Evolutionary conservation across 1,284 basidiomycete genomes (phyloP), one percentile per base, ranked within the genome.

Genomic region (Phellinidium pouzarii): DNA sequence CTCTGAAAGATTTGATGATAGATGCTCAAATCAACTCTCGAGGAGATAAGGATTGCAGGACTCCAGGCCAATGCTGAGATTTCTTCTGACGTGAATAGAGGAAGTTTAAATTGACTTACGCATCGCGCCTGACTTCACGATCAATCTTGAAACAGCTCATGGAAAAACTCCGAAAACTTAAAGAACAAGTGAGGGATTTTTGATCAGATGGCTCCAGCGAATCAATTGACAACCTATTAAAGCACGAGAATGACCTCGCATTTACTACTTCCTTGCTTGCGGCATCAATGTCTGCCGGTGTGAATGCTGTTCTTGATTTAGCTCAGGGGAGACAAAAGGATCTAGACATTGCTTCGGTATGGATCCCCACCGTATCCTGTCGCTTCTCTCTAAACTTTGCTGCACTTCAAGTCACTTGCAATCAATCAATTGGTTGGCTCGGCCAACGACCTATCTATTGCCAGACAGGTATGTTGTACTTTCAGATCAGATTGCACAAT

Each of bases 371-470:
- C 12, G n/a, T 7, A 17, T 4, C 8, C n/a, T 20, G 37, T 40
- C n/a, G 12, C 37, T 11, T 40, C n/a, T 17, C 7, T 11, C 14
- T 40, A 7, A 20, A 11, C 19, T 19, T 40, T 17, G 19, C 19
- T 40, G 37, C n/a, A 25, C 12, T 31, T 23, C 19, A 12, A 52
- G 44, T n/a, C 19, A 11, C 11, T 23, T 5, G 29, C 29, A n/a
- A 27, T 46, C 31, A 37, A 37, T 17, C 50, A 52, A 23, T 31
- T 52, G 20, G 20, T 52, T 0, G 50, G 31, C 0, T 25, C 31
- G 14, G 42, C 25, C 3, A 26, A 22, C 14, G 50, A 46, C 6
- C 26, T 52, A 44, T 40, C 38, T 14, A 25, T 23, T 14, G 31
- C 49, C 3, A 31, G 49, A 29, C 49, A 50, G 42, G 49, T 50